These are phyloP conservation scores for Xanthoparmelia taractica DNA, from an alignment of 495 filamentous ascomycete genomes.

Conservation along the genomic window DNA sequence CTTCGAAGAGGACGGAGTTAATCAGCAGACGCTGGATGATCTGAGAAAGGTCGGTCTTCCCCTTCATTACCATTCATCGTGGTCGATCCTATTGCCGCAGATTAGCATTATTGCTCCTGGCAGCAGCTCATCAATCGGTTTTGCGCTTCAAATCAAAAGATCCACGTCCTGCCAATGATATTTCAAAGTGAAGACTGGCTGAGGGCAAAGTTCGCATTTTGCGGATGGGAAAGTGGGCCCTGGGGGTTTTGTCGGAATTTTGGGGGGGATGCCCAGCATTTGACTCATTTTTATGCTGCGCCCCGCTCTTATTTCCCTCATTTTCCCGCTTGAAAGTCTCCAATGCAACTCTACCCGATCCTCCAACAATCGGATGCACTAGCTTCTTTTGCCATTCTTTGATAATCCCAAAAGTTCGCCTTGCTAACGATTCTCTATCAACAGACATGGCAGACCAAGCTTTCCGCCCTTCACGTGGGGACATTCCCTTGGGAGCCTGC, in stretches of 20 bases:
- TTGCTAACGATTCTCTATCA: background rate
- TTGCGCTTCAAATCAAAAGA: background rate
- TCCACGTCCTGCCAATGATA: background rate
- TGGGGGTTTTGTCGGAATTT: slow-evolving; percentile 7
- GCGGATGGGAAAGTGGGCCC: slow-evolving; percentile 14
- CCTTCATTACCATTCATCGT: slow-evolving; percentile 13
- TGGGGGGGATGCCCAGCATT: slow-evolving; percentile 24
- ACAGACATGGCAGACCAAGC: slow-evolving; percentile 88
- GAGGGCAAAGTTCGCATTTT: slow-evolving; percentile 12
- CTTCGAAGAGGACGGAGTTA: slow-evolving; percentile 94
- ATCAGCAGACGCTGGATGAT: slow-evolving; percentile 73
- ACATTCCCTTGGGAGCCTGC: slow-evolving; percentile 92
- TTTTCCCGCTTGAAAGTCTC: slow-evolving; percentile 15
- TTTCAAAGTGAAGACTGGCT: background rate
- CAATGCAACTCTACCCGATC: slow-evolving; percentile 24
- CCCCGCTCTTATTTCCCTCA: slow-evolving; percentile 23
- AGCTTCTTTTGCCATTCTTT: background rate
- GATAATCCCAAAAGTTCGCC: background rate
- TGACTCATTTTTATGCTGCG: slow-evolving; percentile 27
- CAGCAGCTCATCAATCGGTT: background rate
- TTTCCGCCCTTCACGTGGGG: slow-evolving; percentile 72
- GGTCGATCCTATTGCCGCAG: background rate
- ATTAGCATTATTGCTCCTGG: background rate
- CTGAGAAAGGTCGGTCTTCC: slow-evolving; percentile 64
- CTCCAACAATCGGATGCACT: slow-evolving; percentile 14